Percentiles rank a stretch among this genome's conserved stretches.
Evolutionary conservation across 2,329 filamentous ascomycete genomes (phyloP).

Genomic region (Remersonia thermophila): DNA sequence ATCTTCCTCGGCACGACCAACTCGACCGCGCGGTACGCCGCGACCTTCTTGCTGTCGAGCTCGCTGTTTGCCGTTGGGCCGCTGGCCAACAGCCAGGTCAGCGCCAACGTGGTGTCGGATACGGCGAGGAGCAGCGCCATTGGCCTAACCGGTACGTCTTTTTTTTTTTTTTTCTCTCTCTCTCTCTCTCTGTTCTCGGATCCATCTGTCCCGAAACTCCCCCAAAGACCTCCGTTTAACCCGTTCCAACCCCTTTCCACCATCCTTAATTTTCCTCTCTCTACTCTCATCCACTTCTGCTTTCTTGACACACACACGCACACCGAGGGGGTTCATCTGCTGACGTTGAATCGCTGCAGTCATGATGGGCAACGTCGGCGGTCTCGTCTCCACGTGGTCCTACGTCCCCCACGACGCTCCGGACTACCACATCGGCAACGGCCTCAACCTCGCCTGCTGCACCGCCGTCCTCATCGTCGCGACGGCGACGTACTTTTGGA

Average conservation of each 20-base stretch:
- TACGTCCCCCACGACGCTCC: conserved; percentile 52
- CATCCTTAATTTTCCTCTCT: neutral
- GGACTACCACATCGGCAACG: conserved; percentile 58
- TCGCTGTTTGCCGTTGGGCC: conserved; percentile 52
- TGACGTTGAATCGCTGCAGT: too few relatives aligned
- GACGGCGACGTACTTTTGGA: conserved; percentile 43
- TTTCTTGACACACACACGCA: too few relatives aligned
- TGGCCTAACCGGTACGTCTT: conserved; percentile 13
- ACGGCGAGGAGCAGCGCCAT: conserved; percentile 41
- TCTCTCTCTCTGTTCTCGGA: neutral
- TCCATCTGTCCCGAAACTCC: too few relatives aligned
- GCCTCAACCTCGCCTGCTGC: conserved; percentile 53
- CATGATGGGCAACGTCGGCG: conserved; percentile 20
- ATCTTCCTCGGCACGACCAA: conserved; percentile 49
- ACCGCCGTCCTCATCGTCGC: conserved; percentile 41
- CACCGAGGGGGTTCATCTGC: too few relatives aligned
- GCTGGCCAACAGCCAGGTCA: conserved; percentile 51
- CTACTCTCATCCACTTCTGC: neutral
- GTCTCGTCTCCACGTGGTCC: conserved; percentile 43
- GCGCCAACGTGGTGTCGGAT: conserved; percentile 57
- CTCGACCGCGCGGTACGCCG: conserved; percentile 47
- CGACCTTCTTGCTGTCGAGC: conserved; percentile 52
- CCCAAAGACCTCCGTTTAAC: neutral
- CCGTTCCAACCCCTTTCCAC: too few relatives aligned
- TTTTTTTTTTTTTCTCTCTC: neutral